Base-by-base conservation (phyloP, 345 rosid genomes). In the Fremontodendron californicum region DNA sequence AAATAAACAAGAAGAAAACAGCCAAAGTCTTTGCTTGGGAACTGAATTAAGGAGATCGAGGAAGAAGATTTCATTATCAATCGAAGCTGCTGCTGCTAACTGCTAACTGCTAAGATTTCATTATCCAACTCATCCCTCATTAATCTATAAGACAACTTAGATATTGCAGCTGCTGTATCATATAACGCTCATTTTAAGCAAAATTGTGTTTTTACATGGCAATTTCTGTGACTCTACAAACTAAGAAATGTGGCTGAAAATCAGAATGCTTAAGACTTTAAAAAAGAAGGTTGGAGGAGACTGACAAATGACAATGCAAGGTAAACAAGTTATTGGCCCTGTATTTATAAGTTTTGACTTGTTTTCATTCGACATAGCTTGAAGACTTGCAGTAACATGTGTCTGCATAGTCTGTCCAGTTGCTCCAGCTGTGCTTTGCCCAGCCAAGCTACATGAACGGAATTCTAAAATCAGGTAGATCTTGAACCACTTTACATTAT, bases 401-500 rank as follows among this genome's bases (percentile, higher is more conserved):
- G 3, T 27, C 40, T 31, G 39, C 40, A 29, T 31, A 6, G 39
- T 61, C 15, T 5, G 8, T 29, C 8, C 18, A 31, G n/a, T 61
- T 31, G 33, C 35, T 10, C 16, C 16, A 4, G 21, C n/a, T 15
- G 21, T 15, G 35, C 66, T 31, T 58, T 27, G 6, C 16, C 35
- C 35, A 27, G 8, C 55, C 21, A 51, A 48, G 19, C 52, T 3
- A 48, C 52, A 51, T 51, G 2, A 51, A 16, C 18, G 21, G 55
- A 51, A 23, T 51, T 51, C 4, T 4, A 19, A 18, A 18, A 51
- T 18, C 23, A 16, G 23, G 23, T 51, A 18, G 23, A 51, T 51
- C 23, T 51, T 51, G 21, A 51, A 51, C 23, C 55, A 51, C 55
- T 16, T 16, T 48, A 16, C 52, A 48, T 42, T 48, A 82, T 86